Percentiles rank a stretch among this genome's conserved stretches.
Evolutionary conservation across 179 eudicot genomes (phyloP).

Genomic region (Silene vulgaris): DNA sequence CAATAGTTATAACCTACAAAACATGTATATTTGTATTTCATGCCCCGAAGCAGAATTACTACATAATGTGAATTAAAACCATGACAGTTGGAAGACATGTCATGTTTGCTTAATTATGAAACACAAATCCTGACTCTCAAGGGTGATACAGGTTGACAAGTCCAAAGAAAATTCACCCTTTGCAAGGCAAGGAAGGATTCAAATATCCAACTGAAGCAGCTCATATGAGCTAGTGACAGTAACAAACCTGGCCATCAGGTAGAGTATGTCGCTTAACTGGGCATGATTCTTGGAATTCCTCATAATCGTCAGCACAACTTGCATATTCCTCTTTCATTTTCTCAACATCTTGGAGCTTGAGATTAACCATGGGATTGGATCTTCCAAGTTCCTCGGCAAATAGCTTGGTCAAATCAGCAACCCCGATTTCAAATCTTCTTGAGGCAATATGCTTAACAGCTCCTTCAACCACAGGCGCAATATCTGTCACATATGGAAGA

Average conservation of each 20-base stretch:
- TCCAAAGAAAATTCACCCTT: too few relatives aligned
- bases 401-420: slow-evolving; percentile 78
- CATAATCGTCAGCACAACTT: slow-evolving; percentile 82
- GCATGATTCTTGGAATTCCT: slow-evolving; percentile 33
- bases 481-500: slow-evolving; percentile 50
- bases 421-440: slow-evolving; percentile 80
- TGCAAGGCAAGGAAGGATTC: too few relatives aligned
- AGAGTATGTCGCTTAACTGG: slow-evolving; percentile 65
- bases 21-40: background rate
- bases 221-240: background rate
- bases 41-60: background rate
- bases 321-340: slow-evolving; percentile 73
- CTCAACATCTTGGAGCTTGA: slow-evolving; percentile 64
- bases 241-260: slow-evolving; percentile 91
- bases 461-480: slow-evolving; percentile 98
- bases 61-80: too few relatives aligned
- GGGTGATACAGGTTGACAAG: background rate
- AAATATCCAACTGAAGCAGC: slow-evolving; percentile 1
- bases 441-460: slow-evolving; percentile 98
- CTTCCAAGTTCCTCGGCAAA: slow-evolving; percentile 66
- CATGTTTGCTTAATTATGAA: background rate
- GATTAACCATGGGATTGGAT: slow-evolving; percentile 63
- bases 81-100: background rate
- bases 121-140: background rate
- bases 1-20: slow-evolving; percentile 66